phyloP scores from a whole-genome alignment of 1,139 yeast species.

The Saccharomyces hybrid region DNA sequence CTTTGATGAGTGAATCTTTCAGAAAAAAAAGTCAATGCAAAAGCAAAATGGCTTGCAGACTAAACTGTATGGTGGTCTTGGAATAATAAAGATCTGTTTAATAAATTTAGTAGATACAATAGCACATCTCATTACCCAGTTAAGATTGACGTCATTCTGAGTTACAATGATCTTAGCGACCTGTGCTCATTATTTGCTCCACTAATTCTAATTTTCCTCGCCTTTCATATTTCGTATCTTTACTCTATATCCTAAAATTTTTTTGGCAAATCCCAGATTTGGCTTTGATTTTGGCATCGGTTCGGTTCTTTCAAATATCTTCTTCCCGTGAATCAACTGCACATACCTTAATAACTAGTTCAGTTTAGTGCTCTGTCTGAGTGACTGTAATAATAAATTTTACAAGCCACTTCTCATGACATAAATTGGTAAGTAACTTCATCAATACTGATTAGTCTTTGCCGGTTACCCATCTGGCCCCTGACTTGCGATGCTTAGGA shows the following conservation, averaged over 20 bases:
- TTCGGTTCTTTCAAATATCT: not conserved
- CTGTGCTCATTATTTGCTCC: not conserved
- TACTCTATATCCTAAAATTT: not conserved
- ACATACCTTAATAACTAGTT: not conserved
- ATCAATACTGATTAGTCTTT: not conserved
- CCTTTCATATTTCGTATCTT: not conserved
- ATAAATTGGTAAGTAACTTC: not conserved
- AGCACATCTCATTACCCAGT: not conserved
- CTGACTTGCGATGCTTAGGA: not conserved
- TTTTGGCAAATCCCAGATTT: not conserved
- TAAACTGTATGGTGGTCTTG: not conserved
- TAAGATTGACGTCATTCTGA: not conserved
- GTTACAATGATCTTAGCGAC: not conserved
- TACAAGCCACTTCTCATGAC: not conserved
- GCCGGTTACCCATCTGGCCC: slow-evolving; percentile 1
- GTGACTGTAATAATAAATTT: not conserved
- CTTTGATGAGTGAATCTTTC: not conserved
- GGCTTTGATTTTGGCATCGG: not conserved
- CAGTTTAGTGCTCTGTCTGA: not conserved
- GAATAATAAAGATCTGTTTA: not conserved
- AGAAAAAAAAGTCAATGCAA: not conserved
- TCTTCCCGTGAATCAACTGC: not conserved
- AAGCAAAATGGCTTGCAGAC: not conserved
- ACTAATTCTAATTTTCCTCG: not conserved
- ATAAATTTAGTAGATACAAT: not conserved